Evolutionary conservation across 2,329 filamentous ascomycete genomes (phyloP), one percentile per base, ranked within the genome.

Genomic region (Fusarium neocosmosporiellum): DNA sequence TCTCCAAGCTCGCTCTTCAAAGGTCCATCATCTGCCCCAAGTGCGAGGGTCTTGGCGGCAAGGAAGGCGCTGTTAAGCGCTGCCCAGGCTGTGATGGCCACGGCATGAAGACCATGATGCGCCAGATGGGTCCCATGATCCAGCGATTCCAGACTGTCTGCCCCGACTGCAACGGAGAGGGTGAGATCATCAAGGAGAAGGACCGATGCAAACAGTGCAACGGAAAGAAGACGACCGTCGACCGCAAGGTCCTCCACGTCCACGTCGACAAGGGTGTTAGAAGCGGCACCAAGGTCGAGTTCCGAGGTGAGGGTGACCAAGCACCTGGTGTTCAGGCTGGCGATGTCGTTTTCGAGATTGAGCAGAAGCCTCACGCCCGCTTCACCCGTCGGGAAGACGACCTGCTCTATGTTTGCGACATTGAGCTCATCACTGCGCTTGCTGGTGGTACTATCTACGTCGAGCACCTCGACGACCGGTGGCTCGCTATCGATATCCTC

Each of bases 51-150:
- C 91, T 95, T 68, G 96, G 96, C 80, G 96, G 96, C 75, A 99
- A 99, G 88, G 96, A 98, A 75, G 96, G 96, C 73, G 94, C 96
- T n/a, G 96, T 98, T 74, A 96, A 95, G 87, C 94, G 93, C 79
- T 99, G 96, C 85, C 81, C 90, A 43, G 93, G 94, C 80, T 99
- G 96, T 83, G 94, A 97, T 79, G 96, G 96, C 75, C 91, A 93
- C 73, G 96, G 96, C 84, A 98, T 98, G 94, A 98, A 98, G 93
- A 98, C 94, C 43, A 98, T 99, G 96, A 98, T 99, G 96, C 93
- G 97, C 82, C 96, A 99, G 86, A 98, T 99, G 95, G 96, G 96
- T 59, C 96, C 96, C 68, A 99, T 99, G 96, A 98, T 99, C 78
- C 97, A 99, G 87, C 94, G 96, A 66, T 99, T 99, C 91, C 96